These are phyloP conservation scores for Phytopythium ostracodes DNA, from an alignment of 352 stramenopile genomes.

Conservation along the genomic window DNA sequence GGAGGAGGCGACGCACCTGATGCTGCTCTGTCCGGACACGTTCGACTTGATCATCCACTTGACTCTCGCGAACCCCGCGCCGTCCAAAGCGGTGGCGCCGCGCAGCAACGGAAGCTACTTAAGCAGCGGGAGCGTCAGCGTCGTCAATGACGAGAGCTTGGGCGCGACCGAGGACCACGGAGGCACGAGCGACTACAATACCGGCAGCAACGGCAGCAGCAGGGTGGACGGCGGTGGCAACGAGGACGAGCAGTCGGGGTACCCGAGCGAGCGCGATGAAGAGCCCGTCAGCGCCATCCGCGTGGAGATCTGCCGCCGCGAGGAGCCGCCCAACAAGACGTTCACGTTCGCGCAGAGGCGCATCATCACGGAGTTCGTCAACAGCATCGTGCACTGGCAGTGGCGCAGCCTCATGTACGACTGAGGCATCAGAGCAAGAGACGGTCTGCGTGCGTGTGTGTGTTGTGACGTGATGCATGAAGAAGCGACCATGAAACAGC, in stretches of 20 bases:
- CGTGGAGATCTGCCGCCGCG: conserved; percentile 83
- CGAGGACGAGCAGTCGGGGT: conserved; percentile 2
- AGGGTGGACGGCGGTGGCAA: conserved; percentile 26
- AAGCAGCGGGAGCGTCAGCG: conserved; percentile 9
- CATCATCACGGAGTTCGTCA: conserved; percentile 84
- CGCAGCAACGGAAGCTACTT: conserved; percentile 14
- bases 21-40: conserved; percentile 77
- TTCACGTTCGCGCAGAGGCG: conserved; percentile 81
- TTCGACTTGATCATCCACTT: conserved; percentile 88
- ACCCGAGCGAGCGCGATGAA: not conserved
- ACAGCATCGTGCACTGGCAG: conserved; percentile 86
- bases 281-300: conserved; percentile 21
- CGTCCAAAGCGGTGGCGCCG: conserved; percentile 6
- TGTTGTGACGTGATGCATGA: not conserved
- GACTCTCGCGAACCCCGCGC: conserved; percentile 50
- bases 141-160: not conserved
- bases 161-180: not conserved
- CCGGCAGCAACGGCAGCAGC: conserved; percentile 12
- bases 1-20: conserved; percentile 66
- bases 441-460: not conserved
- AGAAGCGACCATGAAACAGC: too few species aligned
- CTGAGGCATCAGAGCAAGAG: conserved; percentile 25
- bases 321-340: conserved; percentile 71
- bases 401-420: conserved; percentile 85
- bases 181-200: conserved; percentile 12